Conservation (phyloP, 495 filamentous ascomycete species). For the Penicillium verhagenii region DNA sequence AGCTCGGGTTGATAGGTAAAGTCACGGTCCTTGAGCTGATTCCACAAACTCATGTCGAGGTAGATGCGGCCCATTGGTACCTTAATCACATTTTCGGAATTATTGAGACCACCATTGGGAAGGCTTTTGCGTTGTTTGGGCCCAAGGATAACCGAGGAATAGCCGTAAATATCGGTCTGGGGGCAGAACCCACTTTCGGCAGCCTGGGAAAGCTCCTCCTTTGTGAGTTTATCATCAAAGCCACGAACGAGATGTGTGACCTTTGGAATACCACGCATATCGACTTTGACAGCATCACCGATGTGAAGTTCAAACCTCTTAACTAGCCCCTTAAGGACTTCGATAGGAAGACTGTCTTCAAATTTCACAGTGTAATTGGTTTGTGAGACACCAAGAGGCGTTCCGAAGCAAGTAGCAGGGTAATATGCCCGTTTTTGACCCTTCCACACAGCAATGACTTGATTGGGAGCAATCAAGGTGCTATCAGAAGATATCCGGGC, state of each 20-base stretch:
- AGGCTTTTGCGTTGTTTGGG: conserved; percentile 50
- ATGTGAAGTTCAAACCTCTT: conserved; percentile 48
- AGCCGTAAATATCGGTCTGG: conserved; percentile 47
- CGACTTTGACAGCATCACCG: conserved; percentile 53
- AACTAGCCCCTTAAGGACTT: conserved; percentile 41
- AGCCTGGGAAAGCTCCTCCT: conserved; percentile 30
- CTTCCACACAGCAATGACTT: conserved; percentile 52
- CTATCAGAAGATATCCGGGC: conserved; percentile 3
- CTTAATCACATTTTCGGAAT: conserved; percentile 34
- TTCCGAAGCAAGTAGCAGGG: conserved; percentile 50
- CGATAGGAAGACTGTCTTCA: conserved; percentile 43
- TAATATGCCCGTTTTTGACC: conserved; percentile 49
- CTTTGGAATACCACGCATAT: conserved; percentile 45
- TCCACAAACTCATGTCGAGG: conserved; percentile 51
- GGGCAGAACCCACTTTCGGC: conserved; percentile 29
- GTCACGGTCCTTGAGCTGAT: conserved; percentile 44
- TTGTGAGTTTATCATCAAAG: conserved; percentile 39
- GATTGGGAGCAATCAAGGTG: conserved; percentile 38
- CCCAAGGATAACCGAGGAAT: conserved; percentile 40
- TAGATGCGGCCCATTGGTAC: conserved; percentile 50
- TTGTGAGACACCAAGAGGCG: conserved; percentile 36
- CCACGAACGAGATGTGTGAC: conserved; percentile 47
- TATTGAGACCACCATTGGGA: conserved; percentile 29
- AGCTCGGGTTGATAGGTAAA: conserved; percentile 31
- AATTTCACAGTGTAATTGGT: conserved; percentile 47